Evolutionary conservation across 495 filamentous ascomycete genomes (phyloP), one percentile per base, ranked within the genome.

Genomic region (Trichocladium antarcticum): DNA sequence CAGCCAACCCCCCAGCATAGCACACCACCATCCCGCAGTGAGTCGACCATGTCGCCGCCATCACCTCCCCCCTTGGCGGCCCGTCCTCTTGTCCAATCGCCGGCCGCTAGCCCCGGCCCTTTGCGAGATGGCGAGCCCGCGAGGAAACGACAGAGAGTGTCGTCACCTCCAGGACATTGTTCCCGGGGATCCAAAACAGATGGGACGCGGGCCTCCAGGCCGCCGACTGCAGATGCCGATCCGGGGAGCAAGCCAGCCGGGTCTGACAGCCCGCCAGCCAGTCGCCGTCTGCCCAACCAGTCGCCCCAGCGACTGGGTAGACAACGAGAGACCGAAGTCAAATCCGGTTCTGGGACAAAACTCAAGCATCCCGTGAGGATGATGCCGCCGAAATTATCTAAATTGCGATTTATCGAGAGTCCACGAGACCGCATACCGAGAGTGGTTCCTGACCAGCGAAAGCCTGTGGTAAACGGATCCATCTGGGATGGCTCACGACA

Each of bases 111-210:
- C 11, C 54, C 51, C 2, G 27, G 29, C 4, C 9, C 11, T 21
- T 16, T 15, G 3, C 21, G 0, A 9, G 36, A 45, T 36, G 49
- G 44, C 15, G 51, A 59, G 32, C 51, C 56, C 9, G 14, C 37
- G 9, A 50, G 39, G 31, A 63, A 59, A 17, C 45, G 54, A 28
- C 47, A 21, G 39, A 49, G 39, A 15, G 19, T 51, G 6, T 49
- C 58, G 31, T 29, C 47, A 9, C 16, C 53, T 9, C 14, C 42
- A 14, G 17, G 12, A 11, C 37, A 24, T n/a, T n/a, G n/a, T 17
- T 47, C 46, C 6, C 41, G 40, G 9, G 47, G 53, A 14, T 1
- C 45, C 12, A 37, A 15, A 19, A 14, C 31, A 3, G 48, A 53
- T 27, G 52, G 42, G 36, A 10, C 21, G 15, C 6, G 12, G 2